These are phyloP conservation scores for Sphagnum contortum DNA, from an alignment of 225 moss, liverwort and hornwort genomes.

Conservation along the genomic window DNA sequence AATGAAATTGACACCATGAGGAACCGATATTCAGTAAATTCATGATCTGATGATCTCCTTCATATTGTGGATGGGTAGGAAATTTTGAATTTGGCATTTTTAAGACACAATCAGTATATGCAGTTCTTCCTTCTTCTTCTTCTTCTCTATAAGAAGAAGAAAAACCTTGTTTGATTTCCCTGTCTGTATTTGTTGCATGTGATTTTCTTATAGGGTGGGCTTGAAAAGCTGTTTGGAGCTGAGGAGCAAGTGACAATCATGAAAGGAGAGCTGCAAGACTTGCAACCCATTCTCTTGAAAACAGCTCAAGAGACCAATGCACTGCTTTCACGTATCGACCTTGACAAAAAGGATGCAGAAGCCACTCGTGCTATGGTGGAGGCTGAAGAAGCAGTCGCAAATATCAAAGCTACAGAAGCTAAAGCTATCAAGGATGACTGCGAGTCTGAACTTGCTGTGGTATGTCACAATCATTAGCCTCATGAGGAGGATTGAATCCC, in stretches of 20 bases:
- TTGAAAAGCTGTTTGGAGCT: constrained; percentile 53
- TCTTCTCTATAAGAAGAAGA: too few species aligned
- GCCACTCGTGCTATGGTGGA: constrained; percentile 39
- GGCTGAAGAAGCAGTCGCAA: constrained; percentile 46
- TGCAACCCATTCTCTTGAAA: constrained; percentile 50
- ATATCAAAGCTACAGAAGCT: constrained; percentile 50
- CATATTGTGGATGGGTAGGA: too few species aligned
- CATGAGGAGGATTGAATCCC: neutral
- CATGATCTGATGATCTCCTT: neutral
- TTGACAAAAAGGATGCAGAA: constrained; percentile 43
- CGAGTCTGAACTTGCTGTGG: constrained; percentile 55
- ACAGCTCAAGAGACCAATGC: constrained; percentile 53
- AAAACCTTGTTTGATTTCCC: too few species aligned
- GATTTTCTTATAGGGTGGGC: constrained; percentile 25
- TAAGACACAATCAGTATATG: too few species aligned
- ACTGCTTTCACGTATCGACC: constrained; percentile 36
- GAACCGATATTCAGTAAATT: constrained; percentile 48
- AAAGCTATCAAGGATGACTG: constrained; percentile 58
- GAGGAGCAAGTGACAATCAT: constrained; percentile 62
- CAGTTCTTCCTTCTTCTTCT: too few species aligned
- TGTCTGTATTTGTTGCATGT: too few species aligned
- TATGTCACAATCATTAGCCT: constrained; percentile 10
- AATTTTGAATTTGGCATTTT: too few species aligned
- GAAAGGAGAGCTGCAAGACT: constrained; percentile 54
- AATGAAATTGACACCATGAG: constrained; percentile 39